A percentile compares a stretch with the other conserved stretches of the same genome.
phyloP scores from a whole-genome alignment of 805 yeast genomes.

The Nematodospora valgi region DNA sequence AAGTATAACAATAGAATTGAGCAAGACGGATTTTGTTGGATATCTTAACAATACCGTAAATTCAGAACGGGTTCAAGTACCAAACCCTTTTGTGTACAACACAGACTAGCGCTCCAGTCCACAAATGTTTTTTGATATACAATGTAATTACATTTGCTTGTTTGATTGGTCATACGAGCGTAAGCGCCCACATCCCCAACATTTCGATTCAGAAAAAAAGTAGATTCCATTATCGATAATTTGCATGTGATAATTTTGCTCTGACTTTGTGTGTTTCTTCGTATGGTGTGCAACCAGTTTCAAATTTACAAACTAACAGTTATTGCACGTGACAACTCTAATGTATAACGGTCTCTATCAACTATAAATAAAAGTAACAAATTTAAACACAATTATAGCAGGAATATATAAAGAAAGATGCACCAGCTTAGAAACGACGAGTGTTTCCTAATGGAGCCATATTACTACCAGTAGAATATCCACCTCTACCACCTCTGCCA shows the following conservation, averaged over 20 bases:
- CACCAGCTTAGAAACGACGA: slow-evolving; percentile 33
- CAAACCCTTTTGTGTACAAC: too few relatives aligned
- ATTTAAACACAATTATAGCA: background rate
- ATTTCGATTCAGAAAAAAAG: background rate
- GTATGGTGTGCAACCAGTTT: background rate
- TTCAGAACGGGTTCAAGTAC: too few relatives aligned
- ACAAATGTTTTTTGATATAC: too few relatives aligned
- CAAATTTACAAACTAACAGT: background rate
- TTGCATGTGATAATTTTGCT: slow-evolving; percentile 1
- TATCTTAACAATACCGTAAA: too few relatives aligned
- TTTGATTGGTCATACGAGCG: background rate
- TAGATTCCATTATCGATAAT: background rate
- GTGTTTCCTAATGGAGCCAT: slow-evolving; percentile 43
- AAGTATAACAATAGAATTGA: too few relatives aligned
- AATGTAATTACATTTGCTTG: too few relatives aligned
- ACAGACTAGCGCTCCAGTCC: too few relatives aligned
- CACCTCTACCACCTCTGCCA: slow-evolving; percentile 42
- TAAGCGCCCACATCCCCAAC: slow-evolving; percentile 2
- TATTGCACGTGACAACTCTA: background rate
- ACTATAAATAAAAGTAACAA: background rate
- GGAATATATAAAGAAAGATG: too few relatives aligned
- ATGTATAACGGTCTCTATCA: background rate
- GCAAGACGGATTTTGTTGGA: too few relatives aligned
- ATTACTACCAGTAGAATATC: slow-evolving; percentile 47
- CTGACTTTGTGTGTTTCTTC: background rate